phyloP scores from a whole-genome alignment of 345 rosid species.

The Citrus glauca region DNA sequence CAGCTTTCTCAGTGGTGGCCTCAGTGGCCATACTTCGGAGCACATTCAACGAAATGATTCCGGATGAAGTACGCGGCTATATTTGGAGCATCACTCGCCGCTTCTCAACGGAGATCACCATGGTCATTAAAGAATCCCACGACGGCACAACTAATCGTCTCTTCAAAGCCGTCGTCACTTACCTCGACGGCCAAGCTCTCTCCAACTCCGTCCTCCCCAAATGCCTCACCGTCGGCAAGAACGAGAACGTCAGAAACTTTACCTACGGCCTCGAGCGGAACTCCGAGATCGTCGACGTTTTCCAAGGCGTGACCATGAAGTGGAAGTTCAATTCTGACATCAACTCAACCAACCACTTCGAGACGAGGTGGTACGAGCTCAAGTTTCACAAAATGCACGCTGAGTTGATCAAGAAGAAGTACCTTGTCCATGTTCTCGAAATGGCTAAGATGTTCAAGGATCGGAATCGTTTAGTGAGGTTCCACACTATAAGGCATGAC shows the following conservation, averaged over 20 bases:
- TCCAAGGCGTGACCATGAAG: conserved; percentile 26
- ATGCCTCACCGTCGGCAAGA: conserved; percentile 35
- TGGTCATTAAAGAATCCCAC: conserved; percentile 33
- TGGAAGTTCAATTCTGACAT: conserved; percentile 27
- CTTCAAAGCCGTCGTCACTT: conserved; percentile 20
- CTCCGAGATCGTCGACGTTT: conserved; percentile 30
- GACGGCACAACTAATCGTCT: conserved; percentile 34
- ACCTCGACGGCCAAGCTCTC: conserved; percentile 26
- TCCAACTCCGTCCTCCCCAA: conserved; percentile 3
- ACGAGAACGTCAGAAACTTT: conserved; percentile 21
- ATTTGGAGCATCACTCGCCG: conserved; percentile 21
- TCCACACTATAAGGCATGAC: conserved; percentile 24
- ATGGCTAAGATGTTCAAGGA: conserved; percentile 31
- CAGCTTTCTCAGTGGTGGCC: conserved; percentile 28
- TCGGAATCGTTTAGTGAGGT: conserved; percentile 22
- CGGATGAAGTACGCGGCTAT: conserved; percentile 25
- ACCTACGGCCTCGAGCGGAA: conserved; percentile 28
- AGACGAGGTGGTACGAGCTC: conserved; percentile 37
- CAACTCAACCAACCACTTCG: conserved; percentile 6
- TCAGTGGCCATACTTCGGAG: conserved; percentile 32
- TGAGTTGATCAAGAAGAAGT: conserved; percentile 24
- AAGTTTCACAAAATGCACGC: conserved; percentile 22
- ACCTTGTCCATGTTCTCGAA: conserved; percentile 30
- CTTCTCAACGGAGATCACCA: conserved; percentile 26
- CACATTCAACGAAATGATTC: conserved; percentile 27